phyloP scores from a whole-genome alignment of 148 eudicot species.

The Nepenthes mirabilis region DNA sequence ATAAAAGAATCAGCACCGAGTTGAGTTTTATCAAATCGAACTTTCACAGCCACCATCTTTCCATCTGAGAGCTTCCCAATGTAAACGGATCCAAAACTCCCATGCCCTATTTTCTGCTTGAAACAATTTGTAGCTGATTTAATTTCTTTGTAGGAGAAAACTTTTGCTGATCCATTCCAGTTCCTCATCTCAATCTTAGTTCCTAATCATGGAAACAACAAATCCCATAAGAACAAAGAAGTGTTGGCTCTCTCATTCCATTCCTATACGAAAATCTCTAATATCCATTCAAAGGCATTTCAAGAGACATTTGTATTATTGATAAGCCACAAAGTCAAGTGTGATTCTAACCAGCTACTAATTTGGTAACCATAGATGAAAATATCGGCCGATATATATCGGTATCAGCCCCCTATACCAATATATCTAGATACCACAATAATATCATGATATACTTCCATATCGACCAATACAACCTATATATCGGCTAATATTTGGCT shows the following conservation, averaged over 20 bases:
- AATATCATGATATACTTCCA: no score
- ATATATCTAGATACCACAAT: no score
- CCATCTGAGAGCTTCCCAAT: constrained; percentile 57
- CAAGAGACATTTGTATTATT: no score
- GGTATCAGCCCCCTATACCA: no score
- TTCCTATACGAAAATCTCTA: no score
- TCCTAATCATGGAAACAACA: constrained; percentile 13
- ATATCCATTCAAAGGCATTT: no score
- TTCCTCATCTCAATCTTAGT: constrained; percentile 25
- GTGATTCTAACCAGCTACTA: no score
- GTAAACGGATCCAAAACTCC: constrained; percentile 78
- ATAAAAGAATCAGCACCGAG: constrained; percentile 62
- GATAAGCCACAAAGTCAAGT: no score
- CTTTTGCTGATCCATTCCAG: constrained; percentile 44
- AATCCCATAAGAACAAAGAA: background rate
- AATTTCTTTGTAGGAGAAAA: constrained; percentile 59
- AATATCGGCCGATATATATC: no score
- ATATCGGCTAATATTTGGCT: no score
- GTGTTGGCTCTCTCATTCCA: background rate
- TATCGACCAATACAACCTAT: no score
- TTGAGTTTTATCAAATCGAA: constrained; percentile 48
- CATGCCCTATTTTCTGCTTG: constrained; percentile 57
- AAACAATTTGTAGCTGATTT: constrained; percentile 64
- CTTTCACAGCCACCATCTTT: constrained; percentile 66
- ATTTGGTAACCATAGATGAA: no score